Conservation (phyloP, 1,139 yeast species). For the Schizosaccharomyces versatilis region DNA sequence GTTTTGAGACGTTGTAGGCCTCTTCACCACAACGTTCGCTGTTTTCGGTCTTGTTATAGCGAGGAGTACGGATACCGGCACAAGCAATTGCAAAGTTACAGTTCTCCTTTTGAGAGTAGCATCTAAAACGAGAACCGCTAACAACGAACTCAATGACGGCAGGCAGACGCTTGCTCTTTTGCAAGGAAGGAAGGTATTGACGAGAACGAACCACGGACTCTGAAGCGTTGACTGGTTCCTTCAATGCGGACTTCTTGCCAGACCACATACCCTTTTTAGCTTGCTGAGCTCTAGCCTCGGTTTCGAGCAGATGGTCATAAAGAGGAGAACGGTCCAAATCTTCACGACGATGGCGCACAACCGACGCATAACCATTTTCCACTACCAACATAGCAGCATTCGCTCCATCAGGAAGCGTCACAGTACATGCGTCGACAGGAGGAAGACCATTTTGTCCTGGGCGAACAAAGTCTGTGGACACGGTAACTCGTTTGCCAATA, state of each 20-base stretch:
- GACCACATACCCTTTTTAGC: slow-evolving; percentile 42
- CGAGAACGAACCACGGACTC: slow-evolving; percentile 52
- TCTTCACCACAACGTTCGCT: slow-evolving; percentile 24
- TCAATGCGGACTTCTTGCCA: slow-evolving; percentile 34
- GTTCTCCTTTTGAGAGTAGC: slow-evolving; percentile 52
- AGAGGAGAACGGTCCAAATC: slow-evolving; percentile 48
- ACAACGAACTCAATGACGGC: slow-evolving; percentile 54
- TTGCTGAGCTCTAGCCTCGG: slow-evolving; percentile 39
- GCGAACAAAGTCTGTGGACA: slow-evolving; percentile 43
- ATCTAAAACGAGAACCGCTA: slow-evolving; percentile 43
- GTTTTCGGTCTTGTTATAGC: slow-evolving; percentile 13
- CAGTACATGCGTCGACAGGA: slow-evolving; percentile 41
- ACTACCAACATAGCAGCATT: slow-evolving; percentile 47
- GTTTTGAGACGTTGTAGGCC: slow-evolving; percentile 35
- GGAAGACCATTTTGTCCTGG: slow-evolving; percentile 43
- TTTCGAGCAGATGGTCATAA: slow-evolving; percentile 58
- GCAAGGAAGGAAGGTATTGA: slow-evolving; percentile 48
- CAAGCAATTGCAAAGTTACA: slow-evolving; percentile 46
- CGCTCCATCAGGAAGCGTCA: slow-evolving; percentile 25
- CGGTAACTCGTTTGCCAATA: slow-evolving; percentile 45
- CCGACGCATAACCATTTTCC: slow-evolving; percentile 51
- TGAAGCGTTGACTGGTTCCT: slow-evolving; percentile 57
- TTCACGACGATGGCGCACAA: slow-evolving; percentile 54
- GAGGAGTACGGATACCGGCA: slow-evolving; percentile 40
- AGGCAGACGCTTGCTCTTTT: slow-evolving; percentile 39